These are phyloP conservation scores for Plasmodium berghei DNA, from an alignment of 169 alveolate species.

Conservation along the genomic window DNA sequence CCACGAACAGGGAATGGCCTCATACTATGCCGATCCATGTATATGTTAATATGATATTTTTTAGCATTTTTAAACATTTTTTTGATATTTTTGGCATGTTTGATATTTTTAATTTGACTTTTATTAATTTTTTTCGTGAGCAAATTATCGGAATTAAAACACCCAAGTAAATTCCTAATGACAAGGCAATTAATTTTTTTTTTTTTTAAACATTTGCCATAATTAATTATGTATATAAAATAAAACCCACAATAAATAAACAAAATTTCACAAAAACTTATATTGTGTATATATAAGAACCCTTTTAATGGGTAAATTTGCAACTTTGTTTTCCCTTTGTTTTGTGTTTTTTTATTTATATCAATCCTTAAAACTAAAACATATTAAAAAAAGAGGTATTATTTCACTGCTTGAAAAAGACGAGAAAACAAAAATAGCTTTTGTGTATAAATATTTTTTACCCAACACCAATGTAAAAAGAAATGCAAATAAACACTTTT, in stretches of 20 bases:
- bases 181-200: no score
- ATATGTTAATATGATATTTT: no score
- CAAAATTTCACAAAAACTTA: not conserved
- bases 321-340: not conserved
- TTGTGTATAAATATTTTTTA: not conserved
- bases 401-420: not conserved
- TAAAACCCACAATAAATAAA: conserved; percentile 1
- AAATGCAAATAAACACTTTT: conserved; percentile 17
- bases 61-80: no score
- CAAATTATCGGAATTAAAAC: no score
- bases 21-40: no score
- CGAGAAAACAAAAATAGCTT: not conserved
- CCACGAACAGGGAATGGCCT: no score
- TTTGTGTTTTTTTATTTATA: conserved; percentile 19
- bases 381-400: not conserved
- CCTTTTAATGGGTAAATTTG: conserved; percentile 44
- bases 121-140: no score
- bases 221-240: conserved; percentile 22
- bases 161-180: no score
- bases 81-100: no score
- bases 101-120: no score
- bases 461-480: conserved; percentile 6
- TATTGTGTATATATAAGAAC: not conserved
- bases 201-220: not conserved
- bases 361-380: conserved; percentile 13